Evolutionary conservation across 306 rosid species (phyloP).

Genomic region (Pyrus communis): DNA sequence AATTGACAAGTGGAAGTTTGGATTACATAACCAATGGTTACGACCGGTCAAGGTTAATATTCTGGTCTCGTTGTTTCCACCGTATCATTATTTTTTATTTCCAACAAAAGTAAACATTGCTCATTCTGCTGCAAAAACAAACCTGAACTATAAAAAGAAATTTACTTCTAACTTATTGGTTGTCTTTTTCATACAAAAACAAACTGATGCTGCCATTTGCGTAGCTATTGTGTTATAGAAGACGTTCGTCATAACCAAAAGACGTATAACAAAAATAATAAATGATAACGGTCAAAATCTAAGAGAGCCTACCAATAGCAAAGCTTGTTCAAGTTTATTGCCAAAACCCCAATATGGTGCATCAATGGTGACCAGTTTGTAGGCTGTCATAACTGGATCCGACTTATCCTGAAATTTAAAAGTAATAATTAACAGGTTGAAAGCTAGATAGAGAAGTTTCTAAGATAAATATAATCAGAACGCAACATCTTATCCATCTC

Average conservation of each 20-base stretch:
- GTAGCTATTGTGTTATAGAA: neutral
- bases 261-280: neutral
- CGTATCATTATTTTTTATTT: neutral
- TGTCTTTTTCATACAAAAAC: too few relatives aligned
- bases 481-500: too few relatives aligned
- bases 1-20: too few relatives aligned
- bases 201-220: neutral
- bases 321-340: slow-evolving; percentile 32
- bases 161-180: neutral
- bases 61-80: neutral
- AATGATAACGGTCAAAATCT: neutral
- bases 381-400: slow-evolving; percentile 43
- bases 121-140: neutral
- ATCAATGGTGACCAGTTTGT: slow-evolving; percentile 41
- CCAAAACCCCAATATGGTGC: slow-evolving; percentile 54
- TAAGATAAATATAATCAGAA: too few relatives aligned
- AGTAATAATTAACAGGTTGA: neutral
- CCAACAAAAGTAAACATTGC: neutral
- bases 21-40: too few relatives aligned
- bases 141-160: neutral
- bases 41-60: too few relatives aligned
- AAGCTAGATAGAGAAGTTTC: too few relatives aligned
- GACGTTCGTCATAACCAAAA: neutral
- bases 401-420: slow-evolving; percentile 15
- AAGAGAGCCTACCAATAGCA: slow-evolving; percentile 25